Base-by-base conservation (phyloP, 2,329 filamentous ascomycete species). In the Trematosphaeria pertusa region DNA sequence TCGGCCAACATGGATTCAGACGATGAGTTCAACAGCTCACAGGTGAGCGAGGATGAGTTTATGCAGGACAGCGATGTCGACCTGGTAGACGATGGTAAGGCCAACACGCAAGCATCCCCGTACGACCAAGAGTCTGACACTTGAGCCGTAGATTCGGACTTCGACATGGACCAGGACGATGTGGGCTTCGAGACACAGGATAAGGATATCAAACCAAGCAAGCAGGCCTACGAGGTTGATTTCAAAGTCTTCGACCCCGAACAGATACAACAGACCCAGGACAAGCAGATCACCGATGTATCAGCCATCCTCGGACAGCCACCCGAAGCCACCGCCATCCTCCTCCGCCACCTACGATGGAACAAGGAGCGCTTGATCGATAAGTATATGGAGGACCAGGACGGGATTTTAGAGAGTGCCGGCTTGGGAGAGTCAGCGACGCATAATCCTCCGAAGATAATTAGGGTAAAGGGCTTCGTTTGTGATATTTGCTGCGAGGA, bases 401-500 rank as follows among this genome's bases (percentile, higher is more conserved):
- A 88, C 48, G 84, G 87, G 64, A 84, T 94, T 2, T 77, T 97
- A 24, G 91, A 96, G 62, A 86, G 86, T 50, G 92, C 93, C 11
- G 94, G 94, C 0, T 75, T 99, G 21, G 87, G 87, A 26, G 82
- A 86, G 43, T 58, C 59, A 24, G 61, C 67, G 1, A 46, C 56
- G 14, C 59, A 50, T 17, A 64, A 70, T 9, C 79, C 81, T 9
- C 88, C 89, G 2, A 86, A 83, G 64, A 81, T 95, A 3, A 83
- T 92, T 67, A 76, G 79, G 12, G 76, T 93, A 14, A 79, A 84
- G 11, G 91, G 86, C 7, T 99, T 99, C 70, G 79, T 83, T 62
- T 99, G 94, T 74, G 91, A 96, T 52, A 99, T 99, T 56, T 99
- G 94, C 76, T 97, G 89, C 72, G 92, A 97, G 64, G 94, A 99